phyloP scores from a whole-genome alignment of 2,329 filamentous ascomycete species.

The Cladophialophora carrionii region DNA sequence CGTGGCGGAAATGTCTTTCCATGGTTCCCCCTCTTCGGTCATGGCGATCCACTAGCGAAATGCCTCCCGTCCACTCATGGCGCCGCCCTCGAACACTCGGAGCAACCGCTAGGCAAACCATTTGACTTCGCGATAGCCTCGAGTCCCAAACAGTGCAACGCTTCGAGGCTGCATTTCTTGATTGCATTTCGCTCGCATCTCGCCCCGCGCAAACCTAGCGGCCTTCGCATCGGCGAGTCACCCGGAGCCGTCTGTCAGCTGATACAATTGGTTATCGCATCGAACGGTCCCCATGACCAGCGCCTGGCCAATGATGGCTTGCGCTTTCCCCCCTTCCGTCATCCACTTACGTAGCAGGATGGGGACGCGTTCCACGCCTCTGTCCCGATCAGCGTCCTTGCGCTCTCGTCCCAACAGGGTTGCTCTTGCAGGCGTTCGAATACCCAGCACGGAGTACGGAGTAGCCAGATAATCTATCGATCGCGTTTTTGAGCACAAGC shows the following conservation, averaged over 20 bases:
- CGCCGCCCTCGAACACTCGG: not conserved
- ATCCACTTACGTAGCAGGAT: slow-evolving; percentile 7
- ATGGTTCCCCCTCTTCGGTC: slow-evolving; percentile 15
- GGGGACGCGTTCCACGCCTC: not conserved
- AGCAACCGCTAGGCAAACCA: slow-evolving; percentile 13
- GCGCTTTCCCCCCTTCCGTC: slow-evolving; percentile 7
- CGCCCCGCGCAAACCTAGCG: not conserved
- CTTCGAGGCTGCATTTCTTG: slow-evolving; percentile 11
- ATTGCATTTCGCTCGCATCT: slow-evolving; percentile 8
- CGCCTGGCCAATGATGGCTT: slow-evolving; percentile 1
- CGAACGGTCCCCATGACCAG: slow-evolving; percentile 24
- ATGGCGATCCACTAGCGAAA: slow-evolving; percentile 1
- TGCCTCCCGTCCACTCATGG: slow-evolving; percentile 12
- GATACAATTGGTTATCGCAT: slow-evolving; percentile 26
- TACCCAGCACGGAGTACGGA: not conserved
- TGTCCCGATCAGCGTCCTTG: not conserved
- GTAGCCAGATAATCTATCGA: not conserved
- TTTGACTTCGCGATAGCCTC: slow-evolving; percentile 12
- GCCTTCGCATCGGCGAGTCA: slow-evolving; percentile 17
- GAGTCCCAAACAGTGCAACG: slow-evolving; percentile 20
- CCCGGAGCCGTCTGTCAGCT: slow-evolving; percentile 25
- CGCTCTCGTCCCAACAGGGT: not conserved
- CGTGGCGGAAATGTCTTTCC: slow-evolving; percentile 33
- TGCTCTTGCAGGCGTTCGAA: not conserved
- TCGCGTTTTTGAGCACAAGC: not conserved